Evolutionary conservation across 2,329 filamentous ascomycete genomes (phyloP), one percentile per base, ranked within the genome.

Genomic region (Trichoderma gracile): DNA sequence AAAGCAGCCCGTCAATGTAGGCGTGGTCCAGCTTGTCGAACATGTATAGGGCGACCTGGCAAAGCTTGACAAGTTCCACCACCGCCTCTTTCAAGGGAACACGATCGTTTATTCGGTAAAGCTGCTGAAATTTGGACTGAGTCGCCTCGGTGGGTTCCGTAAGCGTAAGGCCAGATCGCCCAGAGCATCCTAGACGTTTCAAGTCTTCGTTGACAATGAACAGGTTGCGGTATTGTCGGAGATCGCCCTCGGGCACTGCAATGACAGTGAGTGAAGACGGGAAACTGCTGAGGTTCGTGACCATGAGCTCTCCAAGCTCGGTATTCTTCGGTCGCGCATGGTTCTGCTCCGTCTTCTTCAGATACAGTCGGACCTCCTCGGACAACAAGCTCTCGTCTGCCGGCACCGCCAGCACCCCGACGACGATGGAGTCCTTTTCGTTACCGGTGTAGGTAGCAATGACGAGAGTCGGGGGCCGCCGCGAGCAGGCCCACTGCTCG

Each of bases 401-500:
- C 0, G 94, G 93, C 6, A 97, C 89, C 56, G 88, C 89, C 52
- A 98, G 79, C 10, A 98, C 89, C 3, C 90, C 89, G 5, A 92
- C 93, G 9, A 89, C 78, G n/a, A 96, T 87, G 0, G 82, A 85
- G 75, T 97, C 90, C 40, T 87, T 87, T 40, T 86, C 82, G 71
- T 97, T 93, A 62, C 94, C 95, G 0, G 94, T 98, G 73, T 95
- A 97, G 3, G 93, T 97, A 47, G 90, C 91, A 68, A 98, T 96
- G 56, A 96, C 86, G 68, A 96, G 91, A 17, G 94, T 97, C 0
- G 94, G 94, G 67, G 96, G 92, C 64, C 88, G 85, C 59, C 95
- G 87, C 14, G 94, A 97, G 77, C 93, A 97, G 6, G 92, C 92
- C 95, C 95, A 99, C 81, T 99, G 95, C 76, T 98, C 95, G 68